Evolutionary conservation across 306 rosid species (phyloP).

Genomic region (Quercus gilva): DNA sequence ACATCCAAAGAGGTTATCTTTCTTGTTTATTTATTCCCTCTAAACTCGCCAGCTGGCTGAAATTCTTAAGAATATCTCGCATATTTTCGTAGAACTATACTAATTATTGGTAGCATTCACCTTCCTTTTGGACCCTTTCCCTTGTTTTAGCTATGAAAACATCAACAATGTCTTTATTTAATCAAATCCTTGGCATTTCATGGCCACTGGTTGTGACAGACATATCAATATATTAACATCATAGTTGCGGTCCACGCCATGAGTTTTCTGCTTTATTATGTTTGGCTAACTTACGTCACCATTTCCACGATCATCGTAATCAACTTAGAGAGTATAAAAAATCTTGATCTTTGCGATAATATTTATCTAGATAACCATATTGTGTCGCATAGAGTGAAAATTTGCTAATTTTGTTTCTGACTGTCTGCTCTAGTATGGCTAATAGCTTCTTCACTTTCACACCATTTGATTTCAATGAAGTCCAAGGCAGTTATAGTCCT

Average conservation of each 20-base stretch:
- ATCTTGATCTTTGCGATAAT: conserved; percentile 3
- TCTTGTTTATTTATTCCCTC: neutral
- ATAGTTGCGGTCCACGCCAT: conserved; percentile 11
- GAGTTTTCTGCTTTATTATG: too few relatives aligned
- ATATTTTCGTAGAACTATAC: neutral
- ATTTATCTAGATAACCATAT: conserved; percentile 10
- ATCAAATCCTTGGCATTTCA: neutral
- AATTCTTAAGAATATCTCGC: conserved; percentile 17
- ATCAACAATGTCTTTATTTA: neutral
- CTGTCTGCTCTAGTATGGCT: conserved; percentile 25
- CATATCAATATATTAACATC: conserved; percentile 39
- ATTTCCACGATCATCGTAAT: neutral
- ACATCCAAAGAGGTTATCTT: neutral
- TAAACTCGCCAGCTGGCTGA: conserved; percentile 11
- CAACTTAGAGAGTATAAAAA: neutral
- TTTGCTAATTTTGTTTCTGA: neutral
- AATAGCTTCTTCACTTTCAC: conserved; percentile 29
- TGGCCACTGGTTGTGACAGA: conserved; percentile 26
- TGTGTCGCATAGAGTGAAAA: conserved; percentile 6
- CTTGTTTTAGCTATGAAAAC: neutral
- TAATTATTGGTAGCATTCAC: neutral
- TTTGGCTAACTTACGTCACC: too few relatives aligned
- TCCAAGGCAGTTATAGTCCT: conserved; percentile 23
- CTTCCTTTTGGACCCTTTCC: conserved; percentile 5
- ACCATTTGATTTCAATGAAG: conserved; percentile 36